phyloP scores from a whole-genome alignment of 108 stramenopile genomes.

The Cyclotella baltica region DNA sequence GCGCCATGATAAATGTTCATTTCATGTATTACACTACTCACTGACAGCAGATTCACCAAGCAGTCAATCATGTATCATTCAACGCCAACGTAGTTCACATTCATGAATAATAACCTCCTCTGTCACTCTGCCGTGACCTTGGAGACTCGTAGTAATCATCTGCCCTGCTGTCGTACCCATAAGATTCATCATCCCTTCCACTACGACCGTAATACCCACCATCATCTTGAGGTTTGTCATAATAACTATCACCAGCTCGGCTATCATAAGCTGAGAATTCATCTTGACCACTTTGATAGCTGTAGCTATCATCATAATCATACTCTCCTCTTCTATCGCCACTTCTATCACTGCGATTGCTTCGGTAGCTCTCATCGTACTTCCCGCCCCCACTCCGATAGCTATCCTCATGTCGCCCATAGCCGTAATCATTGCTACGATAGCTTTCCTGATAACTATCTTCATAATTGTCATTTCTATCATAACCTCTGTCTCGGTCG shows the following conservation, averaged over 20 bases:
- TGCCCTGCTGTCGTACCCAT: slow-evolving; percentile 20
- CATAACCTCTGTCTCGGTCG: too few species aligned
- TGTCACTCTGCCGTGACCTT: not conserved
- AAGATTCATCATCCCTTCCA: slow-evolving; percentile 1
- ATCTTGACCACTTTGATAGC: slow-evolving; percentile 23
- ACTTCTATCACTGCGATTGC: not conserved
- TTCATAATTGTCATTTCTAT: slow-evolving; percentile 15
- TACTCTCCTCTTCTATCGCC: not conserved
- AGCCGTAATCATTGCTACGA: slow-evolving; percentile 10
- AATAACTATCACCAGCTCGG: slow-evolving; percentile 8
- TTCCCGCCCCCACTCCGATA: slow-evolving; percentile 14
- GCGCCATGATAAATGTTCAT: not conserved
- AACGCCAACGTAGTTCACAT: not conserved
- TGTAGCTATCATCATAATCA: slow-evolving; percentile 12
- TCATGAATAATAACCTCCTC: slow-evolving; percentile 24
- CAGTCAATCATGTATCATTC: not conserved
- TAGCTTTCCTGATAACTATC: slow-evolving; percentile 24
- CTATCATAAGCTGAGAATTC: slow-evolving; percentile 18
- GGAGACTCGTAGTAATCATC: slow-evolving; percentile 20
- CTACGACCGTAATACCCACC: slow-evolving; percentile 3
- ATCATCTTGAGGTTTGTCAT: slow-evolving; percentile 14
- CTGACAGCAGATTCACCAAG: not conserved
- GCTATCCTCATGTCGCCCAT: not conserved
- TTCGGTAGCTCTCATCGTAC: slow-evolving; percentile 14
- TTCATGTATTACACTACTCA: not conserved